A percentile compares a stretch with the other conserved stretches of the same genome.
Conservation (phyloP, 768 basidiomycete genomes). For the Paxillus rubicundulus region DNA sequence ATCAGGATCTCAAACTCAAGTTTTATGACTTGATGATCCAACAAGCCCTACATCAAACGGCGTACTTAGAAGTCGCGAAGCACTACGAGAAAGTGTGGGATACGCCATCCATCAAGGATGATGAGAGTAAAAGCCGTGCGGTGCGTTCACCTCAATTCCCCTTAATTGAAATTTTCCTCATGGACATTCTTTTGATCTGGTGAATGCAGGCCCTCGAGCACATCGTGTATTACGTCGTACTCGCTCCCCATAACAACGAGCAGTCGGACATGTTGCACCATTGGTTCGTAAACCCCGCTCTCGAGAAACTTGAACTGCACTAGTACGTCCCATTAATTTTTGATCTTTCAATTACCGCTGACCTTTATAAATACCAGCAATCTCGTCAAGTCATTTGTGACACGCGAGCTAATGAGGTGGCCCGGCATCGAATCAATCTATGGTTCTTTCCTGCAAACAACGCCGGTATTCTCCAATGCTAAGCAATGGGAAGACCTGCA, state of each 20-base stretch:
- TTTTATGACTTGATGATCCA: constrained; percentile 98
- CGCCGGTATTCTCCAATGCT: constrained; percentile 73
- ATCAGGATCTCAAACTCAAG: constrained; percentile 90
- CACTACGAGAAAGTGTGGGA: constrained; percentile 98
- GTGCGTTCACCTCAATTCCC: constrained; percentile 39
- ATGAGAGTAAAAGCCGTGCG: constrained; percentile 66
- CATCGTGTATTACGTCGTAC: constrained; percentile 91
- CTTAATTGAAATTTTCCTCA: background rate
- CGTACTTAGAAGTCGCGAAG: constrained; percentile 92
- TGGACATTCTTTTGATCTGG: constrained; percentile 3
- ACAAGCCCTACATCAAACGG: constrained; percentile 78
- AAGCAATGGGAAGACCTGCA: constrained; percentile 95
- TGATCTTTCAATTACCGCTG: constrained; percentile 1
- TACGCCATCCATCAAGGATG: constrained; percentile 89
- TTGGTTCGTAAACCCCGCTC: constrained; percentile 72
- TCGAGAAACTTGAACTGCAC: constrained; percentile 79
- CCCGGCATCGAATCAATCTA: constrained; percentile 88
- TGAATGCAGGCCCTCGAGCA: constrained; percentile 78
- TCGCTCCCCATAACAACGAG: constrained; percentile 94
- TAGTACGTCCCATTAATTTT: constrained; percentile 49
- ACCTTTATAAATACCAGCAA: constrained; percentile 51
- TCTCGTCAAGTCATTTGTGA: constrained; percentile 90
- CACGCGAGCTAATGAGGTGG: constrained; percentile 94
- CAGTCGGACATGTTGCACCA: constrained; percentile 96
- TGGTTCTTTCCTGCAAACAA: constrained; percentile 76